Evolutionary conservation across 2,329 filamentous ascomycete genomes (phyloP).

Genomic region (Chaetomium olivaceum): DNA sequence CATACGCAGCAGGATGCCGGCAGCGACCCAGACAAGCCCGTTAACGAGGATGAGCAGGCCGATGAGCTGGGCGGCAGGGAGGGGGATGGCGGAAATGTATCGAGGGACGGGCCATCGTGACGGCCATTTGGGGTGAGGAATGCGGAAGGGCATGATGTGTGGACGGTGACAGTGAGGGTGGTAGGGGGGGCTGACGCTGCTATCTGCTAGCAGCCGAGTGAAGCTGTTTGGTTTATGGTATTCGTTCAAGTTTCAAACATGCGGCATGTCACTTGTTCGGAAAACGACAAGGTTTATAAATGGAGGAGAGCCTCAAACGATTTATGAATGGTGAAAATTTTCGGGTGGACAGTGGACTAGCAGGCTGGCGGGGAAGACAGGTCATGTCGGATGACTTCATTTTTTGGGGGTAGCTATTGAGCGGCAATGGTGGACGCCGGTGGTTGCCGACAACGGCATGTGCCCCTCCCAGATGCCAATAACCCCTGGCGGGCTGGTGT

Average conservation of each 20-base stretch:
- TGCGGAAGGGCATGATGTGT: slow-evolving; percentile 19
- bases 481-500: neutral
- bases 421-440: neutral
- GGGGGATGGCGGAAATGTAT: slow-evolving; percentile 36
- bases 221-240: neutral
- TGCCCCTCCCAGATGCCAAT: neutral
- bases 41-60: slow-evolving; percentile 53
- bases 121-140: slow-evolving; percentile 15
- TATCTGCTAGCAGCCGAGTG: neutral
- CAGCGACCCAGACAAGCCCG: slow-evolving; percentile 54
- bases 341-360: neutral
- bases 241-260: neutral
- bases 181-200: neutral
- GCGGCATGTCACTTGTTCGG: neutral
- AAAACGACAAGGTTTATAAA: neutral
- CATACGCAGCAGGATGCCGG: slow-evolving; percentile 38
- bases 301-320: neutral
- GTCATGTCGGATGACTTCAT: slow-evolving; percentile 7
- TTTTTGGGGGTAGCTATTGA: neutral
- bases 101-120: slow-evolving; percentile 33
- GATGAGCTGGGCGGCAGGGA: slow-evolving; percentile 51
- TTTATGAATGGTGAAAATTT: neutral
- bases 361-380: neutral
- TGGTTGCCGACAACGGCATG: slow-evolving; percentile 1
- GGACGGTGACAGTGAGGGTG: neutral